Evolutionary conservation across 2,329 filamentous ascomycete genomes (phyloP), one percentile per base, ranked within the genome.

Genomic region (Thielaviopsis musarum): DNA sequence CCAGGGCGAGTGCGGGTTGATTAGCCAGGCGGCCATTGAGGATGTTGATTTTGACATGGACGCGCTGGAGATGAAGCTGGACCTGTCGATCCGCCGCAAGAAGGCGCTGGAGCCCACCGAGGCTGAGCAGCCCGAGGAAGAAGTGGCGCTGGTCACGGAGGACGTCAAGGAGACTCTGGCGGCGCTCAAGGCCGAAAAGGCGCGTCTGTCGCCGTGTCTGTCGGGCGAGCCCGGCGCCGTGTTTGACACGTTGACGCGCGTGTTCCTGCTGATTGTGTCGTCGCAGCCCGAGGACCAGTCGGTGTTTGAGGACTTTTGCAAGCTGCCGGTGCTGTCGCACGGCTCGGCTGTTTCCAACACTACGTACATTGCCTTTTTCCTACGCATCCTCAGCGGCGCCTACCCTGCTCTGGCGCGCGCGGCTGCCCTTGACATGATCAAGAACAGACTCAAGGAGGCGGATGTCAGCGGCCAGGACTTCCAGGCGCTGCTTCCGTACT

Each of bases 401-500:
- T 84, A 84, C 66, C 84, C 88, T 6, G 81, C 81, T 1, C 72
- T 87, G 53, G 84, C 83, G 2, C 82, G 87, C 63, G 77, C 79
- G 59, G 78, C 83, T 9, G 88, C 90, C 12, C 71, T 95, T 55
- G 81, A 83, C 49, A 76, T 82, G 66, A 78, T 82, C 15, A 80
- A 82, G 61, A 74, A 74, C 30, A 74, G 76, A 26, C 69, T 89
- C 19, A 79, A 80, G 58, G 69, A 71, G 10, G 70, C 71, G 15
- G 75, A 78, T 61, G 74, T 73, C 58, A 69, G 67, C 22, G 73
- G 73, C 21, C 67, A 79, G 7, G 87, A 95, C 67, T 77, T 91
- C 55, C 91, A 97, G 68, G 80, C 82, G 12, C 69, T 96, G 19
- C 68, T 95, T n/a, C 91, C 91, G 2, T 96, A 95, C 70, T 75